Base-by-base conservation (phyloP, 106 monocot genomes). In the Platanthera guangdongensis region DNA sequence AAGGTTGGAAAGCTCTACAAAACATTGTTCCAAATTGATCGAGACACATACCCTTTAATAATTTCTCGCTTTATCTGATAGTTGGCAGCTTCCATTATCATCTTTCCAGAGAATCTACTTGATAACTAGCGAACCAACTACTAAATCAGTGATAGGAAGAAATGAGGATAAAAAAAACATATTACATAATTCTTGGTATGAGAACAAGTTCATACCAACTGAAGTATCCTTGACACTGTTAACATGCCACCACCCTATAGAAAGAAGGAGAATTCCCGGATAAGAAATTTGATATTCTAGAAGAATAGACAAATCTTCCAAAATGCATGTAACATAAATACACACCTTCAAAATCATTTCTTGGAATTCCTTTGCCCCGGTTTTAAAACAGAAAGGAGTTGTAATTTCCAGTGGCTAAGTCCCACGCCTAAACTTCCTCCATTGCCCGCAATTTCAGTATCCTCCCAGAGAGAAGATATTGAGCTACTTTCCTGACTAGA, bases 21-120 rank as follows among this genome's bases (percentile, higher is more conserved):
- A 39, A 39, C 39, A 39, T 39, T 39, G 65, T n/a, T 65, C 32
- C 65, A 8, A 32, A 65, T 55, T 75, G 21, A 16, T 32, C 21
- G 7, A 53, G 25, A 14, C 60, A 12, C 74, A 25, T 96, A 94
- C 96, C 88, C 76, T 86, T 94, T 99, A 5, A 94, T 71, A 28
- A 99, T 76, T 81, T 99, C 92, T 78, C 82, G 81, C 80, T 90
- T 94, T 80, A 99, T 92, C 72, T 99, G 86, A 80, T 88, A 92
- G 76, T 94, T 94, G 67, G 92, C 94, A 32, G 90, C 99, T 86
- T 94, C 92, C 69, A 83, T 68, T 52, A 99, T 78, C 87, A 99
- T 75, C 78, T 88, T 99, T 83, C 92, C 92, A 72, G 99, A 90
- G 16, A 99, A 69, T 82, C 80, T 88, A 82, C 76, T 90, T 54